Evolutionary conservation across 116 monocot genomes (phyloP).

Genomic region (Trichopus zeylanicus): DNA sequence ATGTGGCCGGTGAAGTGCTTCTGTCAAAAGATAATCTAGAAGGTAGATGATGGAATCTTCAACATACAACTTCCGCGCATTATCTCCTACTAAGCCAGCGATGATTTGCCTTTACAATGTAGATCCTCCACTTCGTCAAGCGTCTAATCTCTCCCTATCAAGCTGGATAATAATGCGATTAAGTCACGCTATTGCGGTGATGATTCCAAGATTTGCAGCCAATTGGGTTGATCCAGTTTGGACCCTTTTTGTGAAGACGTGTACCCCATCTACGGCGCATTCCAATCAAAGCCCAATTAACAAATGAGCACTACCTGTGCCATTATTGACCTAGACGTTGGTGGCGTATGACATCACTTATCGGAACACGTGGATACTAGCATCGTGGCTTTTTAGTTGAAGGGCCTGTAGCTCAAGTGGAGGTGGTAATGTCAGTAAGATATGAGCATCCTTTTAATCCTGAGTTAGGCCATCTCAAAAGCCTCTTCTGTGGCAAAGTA

Average conservation of each 20-base stretch:
- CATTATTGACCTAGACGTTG: not conserved
- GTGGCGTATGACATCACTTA: not conserved
- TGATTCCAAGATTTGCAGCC: not conserved
- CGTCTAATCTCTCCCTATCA: not conserved
- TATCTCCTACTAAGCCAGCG: not conserved
- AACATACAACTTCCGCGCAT: not conserved
- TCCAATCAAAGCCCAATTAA: not conserved
- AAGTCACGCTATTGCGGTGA: too few relatives aligned
- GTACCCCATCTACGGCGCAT: not conserved
- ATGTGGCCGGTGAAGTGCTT: not conserved
- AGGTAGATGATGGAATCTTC: not conserved
- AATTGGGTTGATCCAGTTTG: not conserved
- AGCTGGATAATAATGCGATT: too few relatives aligned
- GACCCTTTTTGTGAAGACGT: not conserved
- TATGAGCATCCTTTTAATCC: slow-evolving; percentile 1
- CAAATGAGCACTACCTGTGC: not conserved
- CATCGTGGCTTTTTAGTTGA: too few relatives aligned
- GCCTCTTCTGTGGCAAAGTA: too few relatives aligned
- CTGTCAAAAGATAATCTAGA: not conserved
- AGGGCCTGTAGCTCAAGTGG: not conserved
- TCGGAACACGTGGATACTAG: too few relatives aligned
- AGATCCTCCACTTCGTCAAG: not conserved
- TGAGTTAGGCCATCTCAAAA: not conserved
- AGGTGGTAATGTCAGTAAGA: not conserved
- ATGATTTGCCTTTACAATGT: not conserved